Evolutionary conservation across 495 filamentous ascomycete species (phyloP).

Genomic region (Penicillium ochrochloron): DNA sequence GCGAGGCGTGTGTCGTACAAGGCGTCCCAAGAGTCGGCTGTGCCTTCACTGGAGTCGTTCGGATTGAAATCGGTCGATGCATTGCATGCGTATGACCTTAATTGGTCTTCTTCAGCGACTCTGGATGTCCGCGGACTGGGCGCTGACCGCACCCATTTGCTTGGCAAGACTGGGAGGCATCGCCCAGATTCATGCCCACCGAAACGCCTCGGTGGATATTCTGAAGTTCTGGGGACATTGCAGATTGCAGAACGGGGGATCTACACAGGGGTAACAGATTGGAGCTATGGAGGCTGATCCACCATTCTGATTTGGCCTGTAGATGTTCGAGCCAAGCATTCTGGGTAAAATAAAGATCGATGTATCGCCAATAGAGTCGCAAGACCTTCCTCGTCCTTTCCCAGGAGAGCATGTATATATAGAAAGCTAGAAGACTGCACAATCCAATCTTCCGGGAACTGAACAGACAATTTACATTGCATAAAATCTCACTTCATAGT

Average conservation of each 20-base stretch:
- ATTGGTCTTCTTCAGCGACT: not conserved
- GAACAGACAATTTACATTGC: not conserved
- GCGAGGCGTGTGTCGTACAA: conserved; percentile 27
- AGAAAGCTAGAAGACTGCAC: conserved; percentile 15
- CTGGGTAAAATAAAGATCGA: conserved; percentile 28
- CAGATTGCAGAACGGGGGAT: conserved; percentile 4
- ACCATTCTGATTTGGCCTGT: conserved; percentile 21
- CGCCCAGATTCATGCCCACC: not conserved
- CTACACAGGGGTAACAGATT: conserved; percentile 14
- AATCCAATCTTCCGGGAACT: not conserved
- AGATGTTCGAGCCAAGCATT: conserved; percentile 32
- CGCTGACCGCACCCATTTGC: not conserved
- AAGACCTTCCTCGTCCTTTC: conserved; percentile 21
- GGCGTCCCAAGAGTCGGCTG: conserved; percentile 15
- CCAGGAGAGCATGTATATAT: conserved; percentile 13
- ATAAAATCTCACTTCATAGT: not conserved
- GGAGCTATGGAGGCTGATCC: conserved; percentile 19
- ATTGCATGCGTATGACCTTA: not conserved
- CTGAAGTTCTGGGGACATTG: not conserved
- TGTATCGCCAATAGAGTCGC: conserved; percentile 20
- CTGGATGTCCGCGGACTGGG: not conserved
- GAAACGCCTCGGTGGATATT: conserved; percentile 13
- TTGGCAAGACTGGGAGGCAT: not conserved
- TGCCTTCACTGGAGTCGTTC: conserved; percentile 15
- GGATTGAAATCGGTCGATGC: conserved; percentile 20